phyloP scores from a whole-genome alignment of 164 flowering plant species.

The Annona cherimola region DNA sequence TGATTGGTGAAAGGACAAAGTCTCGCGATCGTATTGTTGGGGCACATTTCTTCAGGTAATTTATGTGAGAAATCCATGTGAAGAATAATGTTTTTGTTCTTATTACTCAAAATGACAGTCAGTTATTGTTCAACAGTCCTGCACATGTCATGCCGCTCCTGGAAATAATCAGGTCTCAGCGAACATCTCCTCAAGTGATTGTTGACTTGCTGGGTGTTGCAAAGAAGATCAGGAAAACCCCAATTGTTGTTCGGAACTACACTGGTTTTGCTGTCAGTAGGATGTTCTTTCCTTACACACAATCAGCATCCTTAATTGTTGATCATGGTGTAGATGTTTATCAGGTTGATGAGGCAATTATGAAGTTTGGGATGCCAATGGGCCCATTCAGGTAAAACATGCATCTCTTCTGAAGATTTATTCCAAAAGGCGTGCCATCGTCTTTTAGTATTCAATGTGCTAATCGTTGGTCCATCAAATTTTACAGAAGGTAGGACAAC shows the following conservation, averaged over 20 bases:
- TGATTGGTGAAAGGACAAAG: slow-evolving; percentile 72
- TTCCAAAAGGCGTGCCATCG: neutral
- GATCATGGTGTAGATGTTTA: slow-evolving; percentile 77
- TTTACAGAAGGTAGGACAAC: neutral
- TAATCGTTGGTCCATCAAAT: neutral
- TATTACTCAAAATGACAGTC: neutral
- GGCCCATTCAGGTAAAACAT: slow-evolving; percentile 82
- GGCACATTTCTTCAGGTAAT: slow-evolving; percentile 91
- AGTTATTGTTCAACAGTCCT: slow-evolving; percentile 50
- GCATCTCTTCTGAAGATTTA: neutral
- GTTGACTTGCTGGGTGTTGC: slow-evolving; percentile 80
- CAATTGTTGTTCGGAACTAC: slow-evolving; percentile 91
- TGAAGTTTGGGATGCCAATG: slow-evolving; percentile 98
- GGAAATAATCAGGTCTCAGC: slow-evolving; percentile 78
- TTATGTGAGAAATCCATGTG: neutral
- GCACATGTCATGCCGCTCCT: slow-evolving; percentile 96
- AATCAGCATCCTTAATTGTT: slow-evolving; percentile 67
- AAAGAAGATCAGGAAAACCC: slow-evolving; percentile 83
- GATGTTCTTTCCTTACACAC: slow-evolving; percentile 91
- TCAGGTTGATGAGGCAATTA: slow-evolving; percentile 66
- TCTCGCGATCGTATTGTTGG: slow-evolving; percentile 86
- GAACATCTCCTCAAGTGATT: slow-evolving; percentile 84
- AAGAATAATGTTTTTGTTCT: neutral
- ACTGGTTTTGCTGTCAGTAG: slow-evolving; percentile 96
- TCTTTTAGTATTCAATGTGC: neutral